Base-by-base conservation (phyloP, 2,329 filamentous ascomycete genomes). In the Clonostachys solani region DNA sequence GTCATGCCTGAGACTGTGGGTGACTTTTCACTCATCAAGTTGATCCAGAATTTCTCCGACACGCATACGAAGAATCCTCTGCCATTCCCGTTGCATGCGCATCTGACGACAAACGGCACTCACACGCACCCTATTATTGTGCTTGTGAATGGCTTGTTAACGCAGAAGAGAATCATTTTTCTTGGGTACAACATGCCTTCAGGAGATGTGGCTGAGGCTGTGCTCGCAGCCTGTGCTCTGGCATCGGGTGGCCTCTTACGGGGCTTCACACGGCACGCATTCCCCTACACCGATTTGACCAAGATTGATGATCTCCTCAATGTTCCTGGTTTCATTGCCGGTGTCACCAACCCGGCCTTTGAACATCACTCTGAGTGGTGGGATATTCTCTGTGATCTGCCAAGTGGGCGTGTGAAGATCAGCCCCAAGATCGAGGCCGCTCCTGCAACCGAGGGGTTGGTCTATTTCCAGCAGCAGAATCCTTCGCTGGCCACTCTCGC, bases 241-340 rank as follows among this genome's bases (percentile, higher is more conserved):
- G 92, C 88, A 13, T 96, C 92, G 12, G 94, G 94, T 17, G 92
- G 94, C 6, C 75, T 96, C n/a, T 73, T 99, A 35, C 81, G 92
- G 48, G 94, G 94, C 29, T 99, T 99, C 67, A 96, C 92, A 9
- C 82, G 94, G 16, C 90, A 97, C 68, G 94, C 94, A 1, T 99
- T 99, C 62, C 94, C 94, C 3, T 99, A 99, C 62, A 99, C 94
- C 1, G 94, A 99, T 69, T 77, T 99, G 40, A 96, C 91, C 53
- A 99, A 99, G 69, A 92, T 99, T 50, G 94, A 99, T 55, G 94
- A 97, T 62, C 78, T 99, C 12, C 78, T 99, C 43, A 92, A 95
- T 58, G 94, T 99, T 0, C 92, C 94, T 7, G 94, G 94, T 3
- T 99, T 99, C 67, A 96, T 99, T 57, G 94, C 94, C 4, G 94